Evolutionary conservation across 2,329 filamentous ascomycete species (phyloP), one percentile per base, ranked within the genome.

Genomic region (Didymella exigua): DNA sequence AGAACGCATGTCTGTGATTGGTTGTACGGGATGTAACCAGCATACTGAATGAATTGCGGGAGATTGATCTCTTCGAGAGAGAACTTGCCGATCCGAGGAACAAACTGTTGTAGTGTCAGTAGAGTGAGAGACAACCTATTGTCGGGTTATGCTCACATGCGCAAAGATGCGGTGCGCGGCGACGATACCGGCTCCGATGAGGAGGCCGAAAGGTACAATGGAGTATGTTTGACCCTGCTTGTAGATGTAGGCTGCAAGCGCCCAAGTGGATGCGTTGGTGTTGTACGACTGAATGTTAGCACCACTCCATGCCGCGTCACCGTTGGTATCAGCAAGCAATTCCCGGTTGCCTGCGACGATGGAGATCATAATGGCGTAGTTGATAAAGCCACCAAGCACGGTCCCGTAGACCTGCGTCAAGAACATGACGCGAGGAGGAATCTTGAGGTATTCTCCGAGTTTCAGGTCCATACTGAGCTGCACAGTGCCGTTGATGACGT

Each of bases 401-500:
- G 56, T 61, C 16, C 59, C 59, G 33, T 61, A 61, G 3, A 59
- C 53, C 10, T 61, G 59, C 2, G 56, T 57, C 40, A 61, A 9
- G 33, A 61, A 61, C 59, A 61, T 61, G 43, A 59, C 53, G 9
- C 59, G 56, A 9, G 56, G 56, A 23, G 59, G 59, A 8, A 61
- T 59, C 24, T 61, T 61, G 29, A 61, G 53, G 19, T 61, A 61
- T 26, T 61, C 56, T 9, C 56, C 59, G 11, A 61, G 29, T 30
- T 61, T 61, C 4, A 61, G 44, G 8, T 61, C 59, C 53, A 52
- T 57, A 11, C 56, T 54, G 34, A 61, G 56, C 33, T 59, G 56
- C 2, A 61, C 42, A 4, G 59, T 26, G 16, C 53, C 44, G 10
- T 47, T 54, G 34, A 57, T 57, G 13, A 61, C 59, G 31, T 61